Base-by-base conservation (phyloP, 2,329 filamentous ascomycete species). In the Coleophoma cylindrospora region DNA sequence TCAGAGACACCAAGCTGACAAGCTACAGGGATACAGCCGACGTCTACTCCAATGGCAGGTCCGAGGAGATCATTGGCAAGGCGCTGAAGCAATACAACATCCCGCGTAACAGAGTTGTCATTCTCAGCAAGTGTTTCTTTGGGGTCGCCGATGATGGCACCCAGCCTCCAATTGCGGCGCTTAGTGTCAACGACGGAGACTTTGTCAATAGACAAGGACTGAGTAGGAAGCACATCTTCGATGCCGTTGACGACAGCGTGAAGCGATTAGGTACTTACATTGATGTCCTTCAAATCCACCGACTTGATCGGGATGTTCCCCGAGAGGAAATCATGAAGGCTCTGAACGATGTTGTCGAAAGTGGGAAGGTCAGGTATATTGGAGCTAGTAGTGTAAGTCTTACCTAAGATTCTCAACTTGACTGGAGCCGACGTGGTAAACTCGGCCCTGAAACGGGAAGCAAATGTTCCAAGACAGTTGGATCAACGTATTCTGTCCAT, bases 51-150 rank as follows among this genome's bases (percentile, higher is more conserved):
- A 80, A 80, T 52, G 78, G 79, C 19, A 65, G 62, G 1, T 77
- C 74, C 11, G 84, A 89, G 65, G 68, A 73, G 51, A 79, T 89
- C 58, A 74, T 89, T 52, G 83, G 74, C 52, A 84, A 83, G 64
- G 84, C 84, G 2, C 69, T 88, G 53, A 79, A 78, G 57, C 71
- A 81, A 51, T 86, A 80, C 71, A 70, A 74, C 37, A 85, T 87
- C 54, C 83, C 83, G 0, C 78, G 85, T 19, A 68, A 76, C 50
- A 82, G 81, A 54, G 70, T 88, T 41, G 77, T 87, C 19, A 79
- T 88, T 59, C 66, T 87, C 54, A 81, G 79, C n/a, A 87, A 87
- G 67, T 77, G 79, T 61, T 83, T 73, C 62, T 73, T 73, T 34
- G 70, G 34, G 34, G 75, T 80, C 40, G 13, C 41, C 13, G 53